These are phyloP conservation scores for Aspergillus saccharolyticus DNA, from an alignment of 495 filamentous ascomycete genomes.

Conservation along the genomic window DNA sequence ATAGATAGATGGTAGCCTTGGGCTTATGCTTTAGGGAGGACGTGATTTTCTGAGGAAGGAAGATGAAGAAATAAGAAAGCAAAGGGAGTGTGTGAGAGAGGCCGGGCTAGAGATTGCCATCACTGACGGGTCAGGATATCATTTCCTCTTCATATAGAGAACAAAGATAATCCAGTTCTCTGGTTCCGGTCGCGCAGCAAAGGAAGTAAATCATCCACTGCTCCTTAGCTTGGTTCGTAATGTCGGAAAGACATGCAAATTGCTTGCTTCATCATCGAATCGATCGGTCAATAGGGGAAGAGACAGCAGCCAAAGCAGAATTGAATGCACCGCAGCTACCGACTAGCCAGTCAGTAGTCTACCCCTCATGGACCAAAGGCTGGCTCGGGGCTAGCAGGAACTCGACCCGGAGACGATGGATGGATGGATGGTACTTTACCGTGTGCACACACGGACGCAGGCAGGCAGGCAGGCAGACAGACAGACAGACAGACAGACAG, in stretches of 20 bases:
- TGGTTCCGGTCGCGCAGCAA: constrained; percentile 7
- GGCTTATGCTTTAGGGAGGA: not conserved
- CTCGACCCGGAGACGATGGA: not conserved
- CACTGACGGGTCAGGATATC: constrained; percentile 1
- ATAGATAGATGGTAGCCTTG: not conserved
- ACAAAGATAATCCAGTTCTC: constrained; percentile 16
- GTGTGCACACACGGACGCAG: not conserved
- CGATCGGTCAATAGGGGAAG: not conserved
- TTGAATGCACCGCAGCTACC: not conserved
- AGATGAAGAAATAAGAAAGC: not conserved
- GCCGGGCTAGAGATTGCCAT: constrained; percentile 10
- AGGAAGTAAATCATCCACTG: constrained; percentile 9
- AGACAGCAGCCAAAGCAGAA: not conserved
- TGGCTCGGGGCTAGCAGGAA: constrained; percentile 1
- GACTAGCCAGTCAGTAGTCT: not conserved
- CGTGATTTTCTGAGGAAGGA: not conserved
- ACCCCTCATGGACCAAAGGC: constrained; percentile 5
- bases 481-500: not conserved
- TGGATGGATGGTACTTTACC: not conserved
- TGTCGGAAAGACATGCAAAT: constrained; percentile 8
- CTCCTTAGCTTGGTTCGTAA: constrained; percentile 13
- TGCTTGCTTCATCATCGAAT: constrained; percentile 1
- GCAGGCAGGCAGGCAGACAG: not conserved
- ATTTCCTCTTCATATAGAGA: not conserved
- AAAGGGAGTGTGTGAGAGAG: not conserved